These are phyloP conservation scores for Ascochyta koolunga DNA, from an alignment of 2,329 filamentous ascomycete genomes.

Conservation along the genomic window DNA sequence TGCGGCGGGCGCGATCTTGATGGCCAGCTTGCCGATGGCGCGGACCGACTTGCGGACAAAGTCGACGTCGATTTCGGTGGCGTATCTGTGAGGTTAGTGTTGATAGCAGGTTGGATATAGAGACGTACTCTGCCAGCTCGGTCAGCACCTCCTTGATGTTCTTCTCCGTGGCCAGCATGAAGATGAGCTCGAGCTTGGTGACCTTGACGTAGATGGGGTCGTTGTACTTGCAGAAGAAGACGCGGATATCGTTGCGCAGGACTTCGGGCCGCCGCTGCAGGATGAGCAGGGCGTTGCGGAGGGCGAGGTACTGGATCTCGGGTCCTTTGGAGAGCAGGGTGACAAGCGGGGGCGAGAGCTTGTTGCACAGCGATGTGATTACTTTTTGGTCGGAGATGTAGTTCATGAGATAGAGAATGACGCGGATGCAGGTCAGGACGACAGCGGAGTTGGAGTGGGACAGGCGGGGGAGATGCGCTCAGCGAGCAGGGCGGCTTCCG, in stretches of 20 bases:
- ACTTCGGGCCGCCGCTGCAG: conserved; percentile 92
- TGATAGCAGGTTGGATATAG: background rate
- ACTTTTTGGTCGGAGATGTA: conserved; percentile 94
- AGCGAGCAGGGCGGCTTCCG: conserved; percentile 85
- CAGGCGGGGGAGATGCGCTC: conserved; percentile 94
- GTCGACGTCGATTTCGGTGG: conserved; percentile 97
- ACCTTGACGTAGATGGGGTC: conserved; percentile 99
- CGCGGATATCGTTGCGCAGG: conserved; percentile 91
- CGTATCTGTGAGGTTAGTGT: conserved; percentile 61
- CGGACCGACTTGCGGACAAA: conserved; percentile 98
- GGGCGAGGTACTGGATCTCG: conserved; percentile 96
- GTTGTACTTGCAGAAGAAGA: conserved; percentile 99
- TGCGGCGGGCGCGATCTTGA: conserved; percentile 97
- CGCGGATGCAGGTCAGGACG: conserved; percentile 92
- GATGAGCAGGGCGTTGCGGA: conserved; percentile 92
- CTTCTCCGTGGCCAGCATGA: conserved; percentile 94
- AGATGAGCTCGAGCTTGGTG: conserved; percentile 96
- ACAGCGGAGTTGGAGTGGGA: conserved; percentile 98
- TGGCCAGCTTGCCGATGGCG: conserved; percentile 95
- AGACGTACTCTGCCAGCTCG: conserved; percentile 79
- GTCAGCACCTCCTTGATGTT: conserved; percentile 96
- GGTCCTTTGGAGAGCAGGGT: conserved; percentile 94
- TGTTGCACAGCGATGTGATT: conserved; percentile 83
- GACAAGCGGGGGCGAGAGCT: conserved; percentile 92
- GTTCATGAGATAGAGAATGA: conserved; percentile 98